Evolutionary conservation across 2,329 filamentous ascomycete genomes (phyloP).

Genomic region (Aspergillus neoniger): DNA sequence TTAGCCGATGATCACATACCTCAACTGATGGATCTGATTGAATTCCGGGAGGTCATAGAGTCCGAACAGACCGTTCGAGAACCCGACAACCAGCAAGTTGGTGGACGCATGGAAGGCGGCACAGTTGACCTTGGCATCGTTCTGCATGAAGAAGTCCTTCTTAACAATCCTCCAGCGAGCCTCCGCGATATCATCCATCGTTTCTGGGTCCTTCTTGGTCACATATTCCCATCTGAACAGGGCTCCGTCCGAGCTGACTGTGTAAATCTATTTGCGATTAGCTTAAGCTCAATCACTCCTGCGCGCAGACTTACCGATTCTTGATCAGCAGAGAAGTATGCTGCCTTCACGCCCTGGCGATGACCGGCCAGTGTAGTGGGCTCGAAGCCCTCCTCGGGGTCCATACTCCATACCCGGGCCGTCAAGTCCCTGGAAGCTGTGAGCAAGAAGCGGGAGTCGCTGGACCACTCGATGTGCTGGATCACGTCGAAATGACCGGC

Average conservation of each 20-base stretch:
- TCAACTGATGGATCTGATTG: constrained; percentile 84
- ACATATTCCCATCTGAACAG: constrained; percentile 91
- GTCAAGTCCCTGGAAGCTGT: constrained; percentile 91
- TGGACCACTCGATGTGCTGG: constrained; percentile 88
- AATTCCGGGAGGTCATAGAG: constrained; percentile 96
- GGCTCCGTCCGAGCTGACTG: constrained; percentile 95
- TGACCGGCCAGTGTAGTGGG: constrained; percentile 91
- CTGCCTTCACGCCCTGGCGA: constrained; percentile 83
- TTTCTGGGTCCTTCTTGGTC: constrained; percentile 61
- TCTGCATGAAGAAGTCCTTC: constrained; percentile 91
- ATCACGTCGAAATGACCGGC: constrained; percentile 87
- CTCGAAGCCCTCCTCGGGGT: constrained; percentile 81
- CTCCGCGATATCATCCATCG: constrained; percentile 63
- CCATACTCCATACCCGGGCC: constrained; percentile 89
- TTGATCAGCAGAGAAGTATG: constrained; percentile 95
- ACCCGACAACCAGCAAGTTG: constrained; percentile 92
- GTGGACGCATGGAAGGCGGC: constrained; percentile 85
- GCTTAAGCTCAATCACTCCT: neutral
- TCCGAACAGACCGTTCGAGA: constrained; percentile 91
- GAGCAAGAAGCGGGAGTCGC: constrained; percentile 92
- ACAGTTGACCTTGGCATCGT: constrained; percentile 81
- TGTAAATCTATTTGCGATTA: constrained; percentile 67
- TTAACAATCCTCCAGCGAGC: constrained; percentile 90
- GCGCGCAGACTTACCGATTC: constrained; percentile 61
- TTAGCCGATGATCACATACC: constrained; percentile 36